Conservation (phyloP, 83 land plant genomes). For the Diphasiastrum complanatum region DNA sequence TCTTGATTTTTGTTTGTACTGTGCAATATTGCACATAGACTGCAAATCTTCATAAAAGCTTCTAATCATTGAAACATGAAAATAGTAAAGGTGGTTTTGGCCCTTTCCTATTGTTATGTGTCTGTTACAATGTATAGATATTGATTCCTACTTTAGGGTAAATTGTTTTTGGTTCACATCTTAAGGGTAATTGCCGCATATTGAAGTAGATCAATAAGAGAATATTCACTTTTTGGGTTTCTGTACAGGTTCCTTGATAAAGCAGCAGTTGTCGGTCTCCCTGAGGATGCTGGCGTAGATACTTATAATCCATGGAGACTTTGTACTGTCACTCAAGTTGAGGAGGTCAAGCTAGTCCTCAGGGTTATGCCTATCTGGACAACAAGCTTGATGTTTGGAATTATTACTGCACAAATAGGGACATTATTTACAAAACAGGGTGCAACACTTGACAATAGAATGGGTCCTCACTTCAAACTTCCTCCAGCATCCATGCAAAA, state of each 20-base stretch:
- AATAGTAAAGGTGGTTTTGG: too few species aligned
- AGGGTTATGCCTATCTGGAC: constrained; percentile 59
- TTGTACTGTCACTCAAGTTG: constrained; percentile 24
- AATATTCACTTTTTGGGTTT: background rate
- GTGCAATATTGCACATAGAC: too few species aligned
- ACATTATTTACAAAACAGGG: constrained; percentile 2
- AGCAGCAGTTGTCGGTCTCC: constrained; percentile 7
- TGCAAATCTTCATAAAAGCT: too few species aligned
- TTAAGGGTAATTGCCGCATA: too few species aligned
- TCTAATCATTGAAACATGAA: too few species aligned
- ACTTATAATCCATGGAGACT: constrained; percentile 24
- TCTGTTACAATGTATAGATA: too few species aligned
- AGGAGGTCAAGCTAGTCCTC: constrained; percentile 33
- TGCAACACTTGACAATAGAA: background rate
- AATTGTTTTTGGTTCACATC: too few species aligned
- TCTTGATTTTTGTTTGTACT: too few species aligned
- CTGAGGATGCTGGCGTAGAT: background rate
- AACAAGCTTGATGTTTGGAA: constrained; percentile 58
- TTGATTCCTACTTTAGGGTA: too few species aligned
- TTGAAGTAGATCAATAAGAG: too few species aligned
- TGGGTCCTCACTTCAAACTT: constrained; percentile 4
- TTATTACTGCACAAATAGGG: constrained; percentile 23
- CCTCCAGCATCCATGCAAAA: constrained; percentile 6
- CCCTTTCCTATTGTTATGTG: too few species aligned
- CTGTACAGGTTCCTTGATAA: constrained; percentile 24